These are phyloP conservation scores for Pisolithus albus DNA, from an alignment of 768 basidiomycete species.

Conservation along the genomic window DNA sequence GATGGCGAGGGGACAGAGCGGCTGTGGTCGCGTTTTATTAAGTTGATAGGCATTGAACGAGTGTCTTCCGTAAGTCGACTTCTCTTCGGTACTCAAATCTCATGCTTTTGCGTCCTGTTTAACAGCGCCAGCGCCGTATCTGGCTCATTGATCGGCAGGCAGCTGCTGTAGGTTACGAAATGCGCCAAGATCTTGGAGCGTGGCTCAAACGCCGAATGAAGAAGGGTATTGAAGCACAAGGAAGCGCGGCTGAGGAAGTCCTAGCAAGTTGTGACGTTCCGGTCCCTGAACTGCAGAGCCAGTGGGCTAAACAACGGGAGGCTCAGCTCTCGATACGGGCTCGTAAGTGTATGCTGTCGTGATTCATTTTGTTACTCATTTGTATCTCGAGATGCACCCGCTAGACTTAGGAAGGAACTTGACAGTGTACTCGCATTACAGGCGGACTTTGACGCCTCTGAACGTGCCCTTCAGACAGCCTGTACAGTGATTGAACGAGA, in stretches of 20 bases:
- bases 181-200: slow-evolving; percentile 24
- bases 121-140: slow-evolving; percentile 18
- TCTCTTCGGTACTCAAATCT: background rate
- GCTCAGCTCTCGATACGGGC: slow-evolving; percentile 3
- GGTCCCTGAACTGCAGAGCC: background rate
- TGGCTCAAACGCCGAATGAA: slow-evolving; percentile 25
- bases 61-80: slow-evolving; percentile 25
- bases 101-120: background rate
- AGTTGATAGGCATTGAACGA: slow-evolving; percentile 29
- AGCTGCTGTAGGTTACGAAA: slow-evolving; percentile 17
- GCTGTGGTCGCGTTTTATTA: slow-evolving; percentile 29
- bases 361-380: too few species aligned
- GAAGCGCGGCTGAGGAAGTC: background rate
- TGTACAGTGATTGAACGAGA: too few species aligned
- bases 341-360: too few species aligned
- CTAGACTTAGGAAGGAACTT: too few species aligned
- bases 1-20: slow-evolving; percentile 6
- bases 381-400: too few species aligned
- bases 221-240: slow-evolving; percentile 14
- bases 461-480: too few species aligned
- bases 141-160: slow-evolving; percentile 32
- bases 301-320: background rate
- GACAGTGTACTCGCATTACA: too few species aligned
- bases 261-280: background rate
- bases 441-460: too few species aligned